A percentile compares a stretch with the other conserved stretches of the same genome.
Evolutionary conservation across 23 red algal species (phyloP).

Genomic region (Chondrus crispus): DNA sequence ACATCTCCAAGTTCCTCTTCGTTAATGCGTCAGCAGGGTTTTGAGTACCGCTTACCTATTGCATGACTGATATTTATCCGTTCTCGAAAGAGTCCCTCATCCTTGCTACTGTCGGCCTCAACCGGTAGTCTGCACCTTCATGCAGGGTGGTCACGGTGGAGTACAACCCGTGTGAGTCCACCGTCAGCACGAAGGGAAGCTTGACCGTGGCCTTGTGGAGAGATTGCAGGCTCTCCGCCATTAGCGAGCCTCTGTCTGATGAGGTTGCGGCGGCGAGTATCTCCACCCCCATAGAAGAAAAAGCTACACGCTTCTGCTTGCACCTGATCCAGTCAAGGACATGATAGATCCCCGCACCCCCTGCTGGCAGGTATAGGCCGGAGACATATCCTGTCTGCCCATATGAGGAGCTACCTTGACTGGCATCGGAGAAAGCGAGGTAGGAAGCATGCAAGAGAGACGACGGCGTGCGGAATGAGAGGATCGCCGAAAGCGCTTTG

Average conservation of each 20-base stretch:
- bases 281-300: background rate
- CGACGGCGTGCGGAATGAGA: background rate
- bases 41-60: background rate
- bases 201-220: background rate
- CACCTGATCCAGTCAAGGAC: background rate
- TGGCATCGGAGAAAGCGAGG: constrained; percentile 27
- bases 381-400: constrained; percentile 14
- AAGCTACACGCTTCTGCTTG: background rate
- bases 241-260: background rate
- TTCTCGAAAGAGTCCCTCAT: background rate
- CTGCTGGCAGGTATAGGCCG: background rate
- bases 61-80: background rate
- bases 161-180: background rate
- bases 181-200: background rate
- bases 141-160: background rate
- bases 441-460: background rate
- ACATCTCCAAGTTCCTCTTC: background rate
- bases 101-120: background rate
- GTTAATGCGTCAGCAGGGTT: background rate
- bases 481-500: background rate
- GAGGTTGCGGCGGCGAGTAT: background rate
- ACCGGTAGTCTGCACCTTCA: background rate
- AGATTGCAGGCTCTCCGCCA: background rate
- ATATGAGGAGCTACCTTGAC: constrained; percentile 10
- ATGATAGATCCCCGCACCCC: background rate